A percentile compares a stretch with the other conserved stretches of the same genome.
phyloP scores from a whole-genome alignment of 805 yeast genomes.

The Yamadazyma insecticola region DNA sequence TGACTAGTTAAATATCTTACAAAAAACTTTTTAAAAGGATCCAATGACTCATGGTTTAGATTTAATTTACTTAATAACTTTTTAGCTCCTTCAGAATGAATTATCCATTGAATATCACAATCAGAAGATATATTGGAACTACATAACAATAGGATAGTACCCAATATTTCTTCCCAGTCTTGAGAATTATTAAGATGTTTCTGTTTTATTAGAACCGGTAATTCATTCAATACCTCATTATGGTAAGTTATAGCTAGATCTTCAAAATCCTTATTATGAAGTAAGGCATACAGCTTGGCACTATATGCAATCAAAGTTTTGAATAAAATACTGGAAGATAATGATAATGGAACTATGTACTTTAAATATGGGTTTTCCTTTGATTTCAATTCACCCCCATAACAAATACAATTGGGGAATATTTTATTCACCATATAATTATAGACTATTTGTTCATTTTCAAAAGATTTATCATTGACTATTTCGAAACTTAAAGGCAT shows the following conservation, averaged over 20 bases:
- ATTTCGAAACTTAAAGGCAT: slow-evolving; percentile 3
- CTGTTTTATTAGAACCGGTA: slow-evolving; percentile 24
- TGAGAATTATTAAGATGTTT: slow-evolving; percentile 15
- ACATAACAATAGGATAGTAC: slow-evolving; percentile 35
- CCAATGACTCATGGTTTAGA: neutral
- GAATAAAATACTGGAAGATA: slow-evolving; percentile 25
- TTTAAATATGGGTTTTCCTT: slow-evolving; percentile 32
- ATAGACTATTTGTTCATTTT: slow-evolving; percentile 18
- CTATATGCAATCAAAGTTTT: slow-evolving; percentile 32
- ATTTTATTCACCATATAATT: slow-evolving; percentile 29
- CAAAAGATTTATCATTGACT: slow-evolving; percentile 1
- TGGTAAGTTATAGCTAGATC: slow-evolving; percentile 21
- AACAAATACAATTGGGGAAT: slow-evolving; percentile 38
- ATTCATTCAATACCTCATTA: slow-evolving; percentile 20
- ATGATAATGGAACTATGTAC: slow-evolving; percentile 33
- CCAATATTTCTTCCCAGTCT: slow-evolving; percentile 39
- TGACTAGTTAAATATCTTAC: slow-evolving; percentile 36
- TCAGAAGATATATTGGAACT: slow-evolving; percentile 38
- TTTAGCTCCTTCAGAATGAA: slow-evolving; percentile 34
- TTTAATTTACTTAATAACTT: slow-evolving; percentile 12
- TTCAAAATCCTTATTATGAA: slow-evolving; percentile 23
- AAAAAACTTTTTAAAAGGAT: slow-evolving; percentile 31
- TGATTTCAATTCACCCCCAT: slow-evolving; percentile 11
- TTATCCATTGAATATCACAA: slow-evolving; percentile 36
- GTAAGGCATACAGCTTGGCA: slow-evolving; percentile 26